Evolutionary conservation across 139 green algal species (phyloP).

Genomic region (Coccomyxa sp.): DNA sequence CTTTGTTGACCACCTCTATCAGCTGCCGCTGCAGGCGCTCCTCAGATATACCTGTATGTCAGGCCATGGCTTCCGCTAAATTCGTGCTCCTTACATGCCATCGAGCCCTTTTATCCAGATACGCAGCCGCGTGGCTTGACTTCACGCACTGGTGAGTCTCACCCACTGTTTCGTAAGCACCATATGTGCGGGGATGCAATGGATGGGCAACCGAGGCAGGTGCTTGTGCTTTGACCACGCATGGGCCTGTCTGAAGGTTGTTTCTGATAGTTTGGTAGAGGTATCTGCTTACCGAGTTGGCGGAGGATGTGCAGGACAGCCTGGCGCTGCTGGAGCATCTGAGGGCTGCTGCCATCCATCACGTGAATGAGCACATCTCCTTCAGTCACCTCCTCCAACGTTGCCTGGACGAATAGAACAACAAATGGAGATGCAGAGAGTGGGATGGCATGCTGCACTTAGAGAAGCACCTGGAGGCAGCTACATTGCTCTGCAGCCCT

Average conservation of each 20-base stretch:
- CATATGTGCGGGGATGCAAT: neutral
- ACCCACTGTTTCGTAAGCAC: neutral
- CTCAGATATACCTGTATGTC: slow-evolving; percentile 27
- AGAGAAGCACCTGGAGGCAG: neutral
- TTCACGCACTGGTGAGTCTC: neutral
- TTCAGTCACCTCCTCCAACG: slow-evolving; percentile 66
- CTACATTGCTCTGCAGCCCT: neutral
- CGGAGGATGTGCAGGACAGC: slow-evolving; percentile 47
- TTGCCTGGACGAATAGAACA: slow-evolving; percentile 30
- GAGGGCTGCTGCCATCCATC: slow-evolving; percentile 45
- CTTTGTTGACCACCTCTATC: slow-evolving; percentile 48
- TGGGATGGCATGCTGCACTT: neutral
- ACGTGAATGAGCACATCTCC: slow-evolving; percentile 73
- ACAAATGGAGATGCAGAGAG: neutral
- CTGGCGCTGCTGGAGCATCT: slow-evolving; percentile 41
- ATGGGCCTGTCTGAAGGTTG: neutral
- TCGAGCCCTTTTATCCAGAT: neutral
- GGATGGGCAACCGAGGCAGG: neutral
- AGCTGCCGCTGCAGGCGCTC: slow-evolving; percentile 15
- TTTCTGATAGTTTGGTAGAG: neutral
- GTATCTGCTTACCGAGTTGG: neutral
- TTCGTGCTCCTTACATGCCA: neutral
- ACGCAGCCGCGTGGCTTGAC: neutral
- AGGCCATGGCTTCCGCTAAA: neutral
- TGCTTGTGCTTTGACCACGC: neutral